Conservation (phyloP, 176 grass and related monocot species). For the Lolium perenne region DNA sequence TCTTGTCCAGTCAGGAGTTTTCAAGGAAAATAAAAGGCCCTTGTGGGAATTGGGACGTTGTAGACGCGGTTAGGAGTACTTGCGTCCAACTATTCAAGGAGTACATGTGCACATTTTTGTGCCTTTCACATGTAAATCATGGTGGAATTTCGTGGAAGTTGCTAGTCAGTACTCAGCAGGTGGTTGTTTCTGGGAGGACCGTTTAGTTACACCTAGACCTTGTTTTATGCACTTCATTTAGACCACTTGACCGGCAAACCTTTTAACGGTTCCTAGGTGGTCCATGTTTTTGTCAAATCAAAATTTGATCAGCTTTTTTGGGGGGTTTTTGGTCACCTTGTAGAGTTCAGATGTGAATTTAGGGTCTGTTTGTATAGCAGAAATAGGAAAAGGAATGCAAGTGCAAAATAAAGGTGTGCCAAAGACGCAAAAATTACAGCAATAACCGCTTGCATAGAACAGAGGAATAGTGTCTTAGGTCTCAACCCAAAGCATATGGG, state of each 20-base stretch:
- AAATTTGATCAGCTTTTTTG: neutral
- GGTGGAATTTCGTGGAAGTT: neutral
- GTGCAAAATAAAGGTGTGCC: neutral
- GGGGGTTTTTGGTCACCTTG: neutral
- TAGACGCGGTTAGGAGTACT: neutral
- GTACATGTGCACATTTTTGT: neutral
- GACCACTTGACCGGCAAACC: neutral
- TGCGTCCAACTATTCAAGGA: neutral
- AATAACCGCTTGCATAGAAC: neutral
- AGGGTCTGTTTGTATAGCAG: neutral
- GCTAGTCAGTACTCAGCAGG: neutral
- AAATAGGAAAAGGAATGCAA: neutral
- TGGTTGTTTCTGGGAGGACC: neutral
- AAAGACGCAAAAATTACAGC: neutral
- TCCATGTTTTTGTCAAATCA: neutral
- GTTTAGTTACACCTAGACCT: neutral
- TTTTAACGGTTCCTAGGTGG: neutral
- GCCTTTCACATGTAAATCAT: constrained; percentile 19
- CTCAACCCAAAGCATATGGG: constrained; percentile 5
- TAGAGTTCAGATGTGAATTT: neutral
- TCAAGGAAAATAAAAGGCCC: neutral
- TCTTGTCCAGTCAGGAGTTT: neutral
- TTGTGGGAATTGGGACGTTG: neutral
- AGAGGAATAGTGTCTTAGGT: neutral
- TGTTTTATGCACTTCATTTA: neutral